These are phyloP conservation scores for Camellia oleifera DNA, from an alignment of 179 eudicot species.

Conservation along the genomic window DNA sequence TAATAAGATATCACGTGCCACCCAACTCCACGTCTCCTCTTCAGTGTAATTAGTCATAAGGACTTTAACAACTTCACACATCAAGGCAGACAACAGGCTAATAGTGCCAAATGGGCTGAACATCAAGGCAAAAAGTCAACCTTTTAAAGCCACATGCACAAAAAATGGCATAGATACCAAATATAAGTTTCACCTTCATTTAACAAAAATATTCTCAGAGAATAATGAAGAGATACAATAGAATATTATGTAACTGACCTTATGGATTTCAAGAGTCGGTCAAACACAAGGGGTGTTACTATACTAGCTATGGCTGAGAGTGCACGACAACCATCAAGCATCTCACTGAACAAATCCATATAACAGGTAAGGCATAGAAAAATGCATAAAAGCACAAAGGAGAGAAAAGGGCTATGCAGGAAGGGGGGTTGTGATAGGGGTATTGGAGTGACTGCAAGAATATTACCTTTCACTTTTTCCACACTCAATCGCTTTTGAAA, in stretches of 20 bases:
- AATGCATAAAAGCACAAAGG: slow-evolving; percentile 6
- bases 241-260: slow-evolving; percentile 45
- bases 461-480: slow-evolving; percentile 95
- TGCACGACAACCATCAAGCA: slow-evolving; percentile 99
- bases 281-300: slow-evolving; percentile 69
- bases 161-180: not conserved
- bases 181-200: not conserved
- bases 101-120: slow-evolving; percentile 93
- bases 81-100: slow-evolving; percentile 73
- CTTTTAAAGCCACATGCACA: no score
- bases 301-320: slow-evolving; percentile 77
- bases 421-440: not conserved
- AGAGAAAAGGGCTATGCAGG: not conserved
- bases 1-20: slow-evolving; percentile 86
- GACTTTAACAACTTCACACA: slow-evolving; percentile 78
- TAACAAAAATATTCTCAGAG: slow-evolving; percentile 1
- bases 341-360: slow-evolving; percentile 58
- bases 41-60: slow-evolving; percentile 60
- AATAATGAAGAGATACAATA: not conserved
- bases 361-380: slow-evolving; percentile 20
- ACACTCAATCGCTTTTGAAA: slow-evolving; percentile 59
- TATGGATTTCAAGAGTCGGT: slow-evolving; percentile 67
- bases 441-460: not conserved
- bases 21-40: slow-evolving; percentile 98
- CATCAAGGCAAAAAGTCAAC: slow-evolving; percentile 18